Conservation (phyloP, 805 yeast genomes). For the Candida bentonensis region DNA sequence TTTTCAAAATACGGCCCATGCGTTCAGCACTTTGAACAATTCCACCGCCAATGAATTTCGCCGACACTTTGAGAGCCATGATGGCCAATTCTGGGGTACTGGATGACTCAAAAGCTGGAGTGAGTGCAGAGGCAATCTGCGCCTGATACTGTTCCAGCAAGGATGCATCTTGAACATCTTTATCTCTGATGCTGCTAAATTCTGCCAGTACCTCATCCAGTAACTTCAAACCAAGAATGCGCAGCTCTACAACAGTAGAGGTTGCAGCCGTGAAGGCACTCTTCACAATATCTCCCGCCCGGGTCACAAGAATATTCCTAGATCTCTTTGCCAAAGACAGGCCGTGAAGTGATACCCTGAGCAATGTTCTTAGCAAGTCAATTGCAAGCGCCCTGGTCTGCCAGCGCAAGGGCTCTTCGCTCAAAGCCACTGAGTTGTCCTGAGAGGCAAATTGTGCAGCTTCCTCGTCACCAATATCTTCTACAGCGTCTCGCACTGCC, state of each 20-base stretch:
- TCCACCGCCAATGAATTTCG: constrained; percentile 56
- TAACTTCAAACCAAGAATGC: constrained; percentile 50
- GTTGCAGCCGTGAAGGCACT: constrained; percentile 74
- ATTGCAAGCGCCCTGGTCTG: constrained; percentile 27
- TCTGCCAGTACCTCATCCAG: constrained; percentile 47
- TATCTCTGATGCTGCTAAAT: constrained; percentile 52
- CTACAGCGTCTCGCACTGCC: constrained; percentile 5
- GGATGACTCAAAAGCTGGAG: constrained; percentile 69
- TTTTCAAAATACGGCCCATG: constrained; percentile 42
- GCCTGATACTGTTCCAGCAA: constrained; percentile 89
- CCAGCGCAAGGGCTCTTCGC: constrained; percentile 29
- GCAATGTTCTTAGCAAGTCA: constrained; percentile 19
- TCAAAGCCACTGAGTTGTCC: constrained; percentile 10
- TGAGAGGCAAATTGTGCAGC: constrained; percentile 24
- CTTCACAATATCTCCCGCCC: constrained; percentile 48
- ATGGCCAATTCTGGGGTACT: constrained; percentile 63
- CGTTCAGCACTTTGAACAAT: constrained; percentile 33
- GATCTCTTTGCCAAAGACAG: constrained; percentile 12
- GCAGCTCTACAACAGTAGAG: constrained; percentile 44
- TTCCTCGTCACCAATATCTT: constrained; percentile 29
- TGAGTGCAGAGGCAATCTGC: constrained; percentile 75
- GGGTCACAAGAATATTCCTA: constrained; percentile 13
- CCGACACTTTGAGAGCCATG: constrained; percentile 63
- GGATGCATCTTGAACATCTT: constrained; percentile 54
- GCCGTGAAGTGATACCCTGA: constrained; percentile 11